Conservation (phyloP, 129 eudicot species). For the Flaveria ramosissima region DNA sequence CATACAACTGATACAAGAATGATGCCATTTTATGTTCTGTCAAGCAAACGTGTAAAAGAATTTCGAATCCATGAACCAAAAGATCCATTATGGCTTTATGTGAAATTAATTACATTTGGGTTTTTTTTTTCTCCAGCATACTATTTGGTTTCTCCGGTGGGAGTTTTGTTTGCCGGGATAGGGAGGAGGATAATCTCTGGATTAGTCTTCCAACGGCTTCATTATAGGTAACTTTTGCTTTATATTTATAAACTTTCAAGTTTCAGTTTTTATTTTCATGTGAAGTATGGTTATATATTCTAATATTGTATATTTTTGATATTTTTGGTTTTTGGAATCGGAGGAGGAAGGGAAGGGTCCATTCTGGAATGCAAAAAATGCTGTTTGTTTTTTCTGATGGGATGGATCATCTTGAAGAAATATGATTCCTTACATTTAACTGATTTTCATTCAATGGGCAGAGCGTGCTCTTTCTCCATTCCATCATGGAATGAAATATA, state of each 20-base stretch:
- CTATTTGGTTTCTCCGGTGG: not conserved
- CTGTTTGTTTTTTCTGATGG: not conserved
- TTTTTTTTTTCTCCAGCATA: not conserved
- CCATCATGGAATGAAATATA: not conserved
- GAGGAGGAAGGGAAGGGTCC: too few species aligned
- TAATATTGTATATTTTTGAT: not conserved
- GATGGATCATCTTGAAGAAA: not conserved
- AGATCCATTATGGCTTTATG: not conserved
- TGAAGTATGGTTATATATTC: not conserved
- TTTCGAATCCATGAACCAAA: too few species aligned
- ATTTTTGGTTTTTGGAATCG: too few species aligned
- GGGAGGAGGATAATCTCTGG: not conserved
- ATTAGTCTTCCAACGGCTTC: conserved; percentile 3
- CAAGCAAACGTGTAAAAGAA: not conserved
- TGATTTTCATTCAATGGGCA: not conserved
- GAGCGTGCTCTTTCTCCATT: not conserved
- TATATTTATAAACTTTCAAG: not conserved
- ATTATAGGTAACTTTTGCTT: not conserved
- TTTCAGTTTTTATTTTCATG: not conserved
- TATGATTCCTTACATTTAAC: too few species aligned
- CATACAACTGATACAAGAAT: not conserved
- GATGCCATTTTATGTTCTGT: not conserved
- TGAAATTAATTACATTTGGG: not conserved
- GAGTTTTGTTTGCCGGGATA: not conserved
- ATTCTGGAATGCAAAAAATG: too few species aligned